A percentile compares a stretch with the other conserved stretches of the same genome.
Conservation (phyloP, 176 grass and related monocot genomes). For the Triticum urartu region DNA sequence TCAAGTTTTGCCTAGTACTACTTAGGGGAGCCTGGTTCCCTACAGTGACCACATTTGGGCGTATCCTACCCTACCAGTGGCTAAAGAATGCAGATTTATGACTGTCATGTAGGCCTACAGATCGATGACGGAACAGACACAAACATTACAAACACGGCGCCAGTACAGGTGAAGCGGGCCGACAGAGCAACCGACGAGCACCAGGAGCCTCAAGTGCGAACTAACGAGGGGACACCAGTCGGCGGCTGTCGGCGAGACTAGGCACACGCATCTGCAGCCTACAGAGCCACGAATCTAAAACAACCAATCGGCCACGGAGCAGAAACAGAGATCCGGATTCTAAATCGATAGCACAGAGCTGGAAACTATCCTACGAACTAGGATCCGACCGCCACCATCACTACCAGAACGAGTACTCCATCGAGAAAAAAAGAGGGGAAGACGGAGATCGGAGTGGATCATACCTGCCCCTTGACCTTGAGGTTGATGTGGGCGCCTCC, state of each 20-base stretch:
- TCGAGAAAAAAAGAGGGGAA: neutral
- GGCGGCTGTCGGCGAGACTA: neutral
- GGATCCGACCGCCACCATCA: neutral
- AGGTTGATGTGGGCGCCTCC: conserved; percentile 74
- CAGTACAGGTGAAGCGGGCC: neutral
- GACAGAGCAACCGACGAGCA: neutral
- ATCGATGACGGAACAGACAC: neutral
- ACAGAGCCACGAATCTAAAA: neutral
- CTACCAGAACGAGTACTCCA: neutral
- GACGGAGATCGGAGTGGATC: neutral
- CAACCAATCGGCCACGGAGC: neutral
- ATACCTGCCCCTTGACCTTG: conserved; percentile 84
- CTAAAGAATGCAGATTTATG: neutral
- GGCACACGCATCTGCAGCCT: neutral
- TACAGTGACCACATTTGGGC: neutral
- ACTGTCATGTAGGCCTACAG: neutral
- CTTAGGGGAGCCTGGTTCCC: neutral
- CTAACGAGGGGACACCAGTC: no score
- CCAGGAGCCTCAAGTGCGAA: no score
- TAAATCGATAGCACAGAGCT: neutral
- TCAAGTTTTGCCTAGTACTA: neutral
- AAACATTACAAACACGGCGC: no score
- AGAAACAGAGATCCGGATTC: neutral
- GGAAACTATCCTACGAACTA: no score
- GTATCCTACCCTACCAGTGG: neutral